Percentiles rank a stretch among this genome's conserved stretches.
These are phyloP conservation scores for Paecilomyces dactylethromorphus DNA, from an alignment of 2,329 filamentous ascomycete species.

Conservation along the genomic window DNA sequence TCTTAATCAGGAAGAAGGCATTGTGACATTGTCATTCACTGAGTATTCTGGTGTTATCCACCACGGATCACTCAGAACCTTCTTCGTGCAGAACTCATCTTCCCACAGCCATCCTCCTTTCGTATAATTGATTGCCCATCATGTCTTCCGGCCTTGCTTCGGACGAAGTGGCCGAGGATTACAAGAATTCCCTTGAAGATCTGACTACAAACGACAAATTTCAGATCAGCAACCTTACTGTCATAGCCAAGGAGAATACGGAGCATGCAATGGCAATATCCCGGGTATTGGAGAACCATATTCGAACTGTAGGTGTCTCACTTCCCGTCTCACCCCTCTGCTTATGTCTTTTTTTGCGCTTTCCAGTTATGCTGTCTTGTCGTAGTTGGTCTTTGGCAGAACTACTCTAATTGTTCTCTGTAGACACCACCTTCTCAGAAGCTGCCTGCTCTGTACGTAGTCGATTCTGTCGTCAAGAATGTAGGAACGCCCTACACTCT, in stretches of 20 bases:
- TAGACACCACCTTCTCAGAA: constrained; percentile 86
- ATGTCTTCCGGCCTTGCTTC: constrained; percentile 59
- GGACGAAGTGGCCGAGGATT: constrained; percentile 90
- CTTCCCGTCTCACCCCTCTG: constrained; percentile 7
- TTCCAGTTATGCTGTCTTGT: constrained; percentile 6
- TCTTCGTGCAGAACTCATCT: neutral
- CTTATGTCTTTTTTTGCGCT: constrained; percentile 3
- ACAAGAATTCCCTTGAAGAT: constrained; percentile 86
- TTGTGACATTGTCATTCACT: neutral
- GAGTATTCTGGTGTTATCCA: neutral
- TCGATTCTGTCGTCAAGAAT: constrained; percentile 98
- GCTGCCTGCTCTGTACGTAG: constrained; percentile 89
- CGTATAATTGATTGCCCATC: constrained; percentile 32
- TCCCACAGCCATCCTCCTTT: constrained; percentile 2
- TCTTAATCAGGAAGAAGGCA: neutral
- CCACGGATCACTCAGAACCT: constrained; percentile 1
- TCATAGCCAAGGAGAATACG: constrained; percentile 96
- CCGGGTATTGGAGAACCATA: constrained; percentile 82
- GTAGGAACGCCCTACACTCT: constrained; percentile 95
- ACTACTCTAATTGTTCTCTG: constrained; percentile 28
- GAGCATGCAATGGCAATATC: constrained; percentile 93
- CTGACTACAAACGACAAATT: constrained; percentile 84
- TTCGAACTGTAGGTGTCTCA: constrained; percentile 72
- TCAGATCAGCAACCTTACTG: constrained; percentile 94
- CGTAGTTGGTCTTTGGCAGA: constrained; percentile 17